Evolutionary conservation across 2,329 filamentous ascomycete species (phyloP), one percentile per base, ranked within the genome.

Genomic region (Claviceps africana): DNA sequence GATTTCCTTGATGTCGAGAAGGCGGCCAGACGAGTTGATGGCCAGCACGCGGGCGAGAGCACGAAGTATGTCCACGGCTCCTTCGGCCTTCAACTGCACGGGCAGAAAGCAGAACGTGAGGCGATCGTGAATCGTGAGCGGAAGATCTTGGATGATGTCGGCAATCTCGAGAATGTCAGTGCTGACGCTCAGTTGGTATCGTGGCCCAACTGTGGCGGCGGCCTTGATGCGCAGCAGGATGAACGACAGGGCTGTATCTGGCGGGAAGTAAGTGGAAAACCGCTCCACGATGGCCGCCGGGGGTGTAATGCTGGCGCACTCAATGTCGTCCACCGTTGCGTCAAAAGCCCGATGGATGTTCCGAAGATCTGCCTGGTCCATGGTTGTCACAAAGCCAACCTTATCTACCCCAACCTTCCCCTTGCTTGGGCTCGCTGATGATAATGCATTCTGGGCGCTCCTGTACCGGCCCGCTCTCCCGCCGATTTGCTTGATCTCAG

Each of bases 401-500:
- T 76, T 73, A n/a, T 70, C 65, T 47, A 60, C 58, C 22, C 58
- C 60, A 2, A 44, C 51, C 15, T 70, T 65, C 1, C 53, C 47
- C 19, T 70, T 65, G 1, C 53, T 45, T 37, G 28, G 51, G 6
- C 50, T 30, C 21, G 47, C 25, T 3, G 56, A 51, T 9, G 57
- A 51, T 9, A 57, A 51, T 8, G 57, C 52, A 53, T 54, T 64
- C 53, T 48, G 76, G 74, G 61, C 87, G 30, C 85, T 83, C 53
- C 83, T 82, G 67, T 83, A 98, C 46, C 93, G 83, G 30, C 93
- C 93, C 13, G 93, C 93, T 58, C 93, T 82, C 19, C 93, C 93
- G 48, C 83, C 93, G 61, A 98, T 98, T 64, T 98, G 93, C 67
- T 95, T 96, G 61, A 96, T 76, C 58, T 96, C 87, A 0, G 89